Base-by-base conservation (phyloP, 2,329 filamentous ascomycete genomes). In the Epicoccum sorghinum region DNA sequence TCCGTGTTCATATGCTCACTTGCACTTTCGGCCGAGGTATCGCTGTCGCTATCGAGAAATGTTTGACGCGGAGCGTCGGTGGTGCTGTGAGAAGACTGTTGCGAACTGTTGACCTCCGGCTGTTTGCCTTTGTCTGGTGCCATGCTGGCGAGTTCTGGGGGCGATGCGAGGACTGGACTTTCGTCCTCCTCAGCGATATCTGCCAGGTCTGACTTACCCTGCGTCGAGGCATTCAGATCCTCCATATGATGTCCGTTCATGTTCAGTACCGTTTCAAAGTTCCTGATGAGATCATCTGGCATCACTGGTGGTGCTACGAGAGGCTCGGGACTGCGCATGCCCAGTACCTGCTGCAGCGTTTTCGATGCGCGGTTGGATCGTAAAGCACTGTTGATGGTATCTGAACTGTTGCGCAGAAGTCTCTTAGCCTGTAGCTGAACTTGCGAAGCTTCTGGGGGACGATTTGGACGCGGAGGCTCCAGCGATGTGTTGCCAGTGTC, bases 321-420 rank as follows among this genome's bases (percentile, higher is more conserved):
- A 7, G 59, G 60, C 13, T 58, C 40, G 2, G 62, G 39, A 6
- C 50, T 37, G 14, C 49, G 27, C 10, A 50, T n/a, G 8, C 59
- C 62, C 5, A 67, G 22, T 3, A 58, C 36, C 8, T 60, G 57
- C 22, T 64, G 58, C 13, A 67, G n/a, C 10, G 29, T 41, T 39
- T 45, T 53, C 0, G 56, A 55, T 8, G 54, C 50, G 6, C 35
- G 42, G 22, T 58, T 47, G 6, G 55, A 24, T n/a, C 50, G 46
- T 5, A 41, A n/a, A 24, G 56, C 23, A 25, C 38, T 47, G 3
- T 29, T 45, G 3, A 45, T 24, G 4, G 47, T 25, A 4, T 41
- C 49, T 4, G 45, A 52, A 24, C 29, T 45, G 51, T 49, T 52
- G 18, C 18, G 18, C 18, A 18, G 18, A 18, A 18, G 18, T 18